A percentile compares a stretch with the other conserved stretches of the same genome.
Conservation (phyloP, 2,329 filamentous ascomycete genomes). For the Colletotrichum tropicicola region DNA sequence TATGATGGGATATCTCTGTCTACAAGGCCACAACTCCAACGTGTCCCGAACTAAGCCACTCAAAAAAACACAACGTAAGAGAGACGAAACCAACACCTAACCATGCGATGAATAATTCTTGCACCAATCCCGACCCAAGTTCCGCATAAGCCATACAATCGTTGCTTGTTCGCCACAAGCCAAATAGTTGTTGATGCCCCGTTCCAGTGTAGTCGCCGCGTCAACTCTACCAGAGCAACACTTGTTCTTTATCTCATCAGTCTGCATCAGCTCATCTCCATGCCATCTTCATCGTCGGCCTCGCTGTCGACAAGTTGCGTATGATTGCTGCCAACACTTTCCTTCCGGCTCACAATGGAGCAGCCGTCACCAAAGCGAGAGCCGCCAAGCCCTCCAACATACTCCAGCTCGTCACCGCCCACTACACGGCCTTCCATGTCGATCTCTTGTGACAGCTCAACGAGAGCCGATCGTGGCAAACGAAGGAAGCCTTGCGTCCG, state of each 20-base stretch:
- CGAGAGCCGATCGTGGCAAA: slow-evolving; percentile 79
- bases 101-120: slow-evolving; percentile 7
- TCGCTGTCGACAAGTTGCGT: slow-evolving; percentile 67
- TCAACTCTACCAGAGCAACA: neutral
- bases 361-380: slow-evolving; percentile 54
- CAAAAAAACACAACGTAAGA: neutral
- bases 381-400: slow-evolving; percentile 59
- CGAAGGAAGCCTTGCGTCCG: slow-evolving; percentile 87
- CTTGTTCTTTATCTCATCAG: neutral
- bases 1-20: slow-evolving; percentile 23
- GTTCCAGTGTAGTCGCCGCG: neutral
- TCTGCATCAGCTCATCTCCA: slow-evolving; percentile 59
- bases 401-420: slow-evolving; percentile 82
- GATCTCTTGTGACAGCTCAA: slow-evolving; percentile 93
- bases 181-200: neutral
- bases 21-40: slow-evolving; percentile 15
- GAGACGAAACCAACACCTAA: slow-evolving; percentile 5
- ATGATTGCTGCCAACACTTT: slow-evolving; percentile 67
- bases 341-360: slow-evolving; percentile 57
- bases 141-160: slow-evolving; percentile 12
- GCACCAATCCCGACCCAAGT: neutral
- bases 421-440: slow-evolving; percentile 93
- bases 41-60: neutral
- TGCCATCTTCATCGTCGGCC: slow-evolving; percentile 68
- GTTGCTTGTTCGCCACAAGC: neutral